Evolutionary conservation across 75 land plant species (phyloP).

Genomic region (Cupressus sempervirens): DNA sequence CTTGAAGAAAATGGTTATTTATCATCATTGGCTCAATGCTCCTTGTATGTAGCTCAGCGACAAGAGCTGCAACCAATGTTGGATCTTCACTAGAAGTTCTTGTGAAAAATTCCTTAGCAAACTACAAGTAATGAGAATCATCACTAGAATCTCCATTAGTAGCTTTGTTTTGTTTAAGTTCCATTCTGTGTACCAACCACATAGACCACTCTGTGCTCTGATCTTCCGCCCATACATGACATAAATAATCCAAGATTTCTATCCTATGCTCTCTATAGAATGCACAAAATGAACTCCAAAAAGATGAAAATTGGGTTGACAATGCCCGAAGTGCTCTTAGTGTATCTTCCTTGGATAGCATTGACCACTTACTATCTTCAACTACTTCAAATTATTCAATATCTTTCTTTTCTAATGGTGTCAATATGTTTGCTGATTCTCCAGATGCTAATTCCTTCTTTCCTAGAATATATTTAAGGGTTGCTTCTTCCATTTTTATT

Average conservation of each 20-base stretch:
- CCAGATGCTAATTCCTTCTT: too few relatives aligned
- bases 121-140: neutral
- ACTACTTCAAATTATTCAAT: neutral
- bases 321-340: constrained; percentile 24
- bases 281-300: constrained; percentile 68
- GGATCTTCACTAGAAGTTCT: constrained; percentile 18
- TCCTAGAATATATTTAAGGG: constrained; percentile 6
- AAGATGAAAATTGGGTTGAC: constrained; percentile 46
- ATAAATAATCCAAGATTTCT: constrained; percentile 51
- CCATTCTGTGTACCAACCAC: constrained; percentile 67
- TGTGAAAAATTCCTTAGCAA: neutral
- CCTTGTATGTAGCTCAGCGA: constrained; percentile 78
- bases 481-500: neutral
- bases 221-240: constrained; percentile 56
- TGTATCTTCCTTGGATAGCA: constrained; percentile 33
- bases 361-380: neutral
- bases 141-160: constrained; percentile 6
- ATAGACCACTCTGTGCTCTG: constrained; percentile 81
- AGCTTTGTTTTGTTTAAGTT: neutral
- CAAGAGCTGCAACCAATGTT: constrained; percentile 39
- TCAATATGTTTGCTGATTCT: too few relatives aligned
- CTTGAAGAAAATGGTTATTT: constrained; percentile 63
- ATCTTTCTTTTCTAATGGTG: neutral
- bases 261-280: constrained; percentile 59
- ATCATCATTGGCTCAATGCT: constrained; percentile 79